These are phyloP conservation scores for Parastagonospora nodorum DNA, from an alignment of 2,329 filamentous ascomycete species.

Conservation along the genomic window DNA sequence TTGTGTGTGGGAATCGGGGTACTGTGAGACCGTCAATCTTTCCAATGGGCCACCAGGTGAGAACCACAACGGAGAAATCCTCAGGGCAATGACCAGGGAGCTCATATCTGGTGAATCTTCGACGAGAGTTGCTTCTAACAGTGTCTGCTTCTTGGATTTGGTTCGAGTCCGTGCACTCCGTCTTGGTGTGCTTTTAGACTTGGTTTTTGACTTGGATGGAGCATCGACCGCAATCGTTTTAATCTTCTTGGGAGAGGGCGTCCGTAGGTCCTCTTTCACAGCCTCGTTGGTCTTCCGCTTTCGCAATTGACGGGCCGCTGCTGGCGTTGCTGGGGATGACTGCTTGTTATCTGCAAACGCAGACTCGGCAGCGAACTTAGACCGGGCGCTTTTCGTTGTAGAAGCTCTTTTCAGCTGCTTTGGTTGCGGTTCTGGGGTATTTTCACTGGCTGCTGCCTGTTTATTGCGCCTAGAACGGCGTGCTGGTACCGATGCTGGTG, in stretches of 20 bases:
- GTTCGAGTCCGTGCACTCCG: too few relatives aligned
- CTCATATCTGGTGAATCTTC: too few relatives aligned
- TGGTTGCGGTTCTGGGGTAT: neutral
- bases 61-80: neutral
- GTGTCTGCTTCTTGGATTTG: too few relatives aligned
- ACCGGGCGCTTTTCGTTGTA: neutral
- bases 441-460: neutral
- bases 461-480: neutral
- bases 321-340: neutral
- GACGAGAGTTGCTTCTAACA: too few relatives aligned
- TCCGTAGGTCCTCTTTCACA: neutral
- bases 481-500: neutral
- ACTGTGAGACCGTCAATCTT: neutral
- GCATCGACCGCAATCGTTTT: neutral
- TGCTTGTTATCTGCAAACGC: neutral
- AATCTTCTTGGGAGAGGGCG: neutral
- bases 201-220: neutral
- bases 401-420: neutral
- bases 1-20: neutral
- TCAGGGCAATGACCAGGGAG: neutral
- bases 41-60: neutral
- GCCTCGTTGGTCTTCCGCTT: neutral
- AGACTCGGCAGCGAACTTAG: neutral
- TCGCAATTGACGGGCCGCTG: neutral
- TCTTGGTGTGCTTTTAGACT: neutral